Base-by-base conservation (phyloP, 2,329 filamentous ascomycete species). In the Sphaerostilbella broomeana region DNA sequence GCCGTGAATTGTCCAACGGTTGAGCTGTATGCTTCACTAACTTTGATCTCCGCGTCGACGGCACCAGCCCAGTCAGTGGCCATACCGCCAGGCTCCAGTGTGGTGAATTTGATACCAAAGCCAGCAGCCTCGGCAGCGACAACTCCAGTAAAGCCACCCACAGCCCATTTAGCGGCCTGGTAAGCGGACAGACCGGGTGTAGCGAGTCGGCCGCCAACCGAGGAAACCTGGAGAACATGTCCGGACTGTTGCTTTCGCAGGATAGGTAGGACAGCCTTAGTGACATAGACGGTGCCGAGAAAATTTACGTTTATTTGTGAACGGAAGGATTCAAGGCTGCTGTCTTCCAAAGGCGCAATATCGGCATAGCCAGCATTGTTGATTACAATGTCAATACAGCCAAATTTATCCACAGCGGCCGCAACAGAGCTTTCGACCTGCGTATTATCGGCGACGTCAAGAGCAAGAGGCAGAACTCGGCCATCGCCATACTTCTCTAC, bases 341-440 rank as follows among this genome's bases (percentile, higher is more conserved):
- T 53, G 6, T 70, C 68, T 49, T 81, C 76, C 33, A 78, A 68
- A 1, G 69, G 65, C 10, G 69, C 72, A 5, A 58, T 51, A 2
- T 75, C 57, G n/a, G 72, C 70, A 43, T 77, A 79, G 3, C 75
- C 77, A 4, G 75, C 75, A 35, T 79, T 79, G 58, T 79, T 79
- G 43, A 77, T 67, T 5, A 79, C 69, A 1, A 79, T 69, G 51
- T 81, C 75, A 30, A 81, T 56, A 6, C 71, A 68, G 13, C 68
- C 65, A 50, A 77, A 80, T 33, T 68, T 68, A 3, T 65, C 55
- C 1, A 58, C 22, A 0, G 67, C 65, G 13, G 58, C 54, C 6
- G 67, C 47, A 15, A 65, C 55, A 2, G 61, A 55, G 2, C 54
- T 39, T 7, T 53, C 31, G 9, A 62, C 54, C 10, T 54, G 57